Evolutionary conservation across 2,329 filamentous ascomycete species (phyloP).

Genomic region (Claviceps cyperi): DNA sequence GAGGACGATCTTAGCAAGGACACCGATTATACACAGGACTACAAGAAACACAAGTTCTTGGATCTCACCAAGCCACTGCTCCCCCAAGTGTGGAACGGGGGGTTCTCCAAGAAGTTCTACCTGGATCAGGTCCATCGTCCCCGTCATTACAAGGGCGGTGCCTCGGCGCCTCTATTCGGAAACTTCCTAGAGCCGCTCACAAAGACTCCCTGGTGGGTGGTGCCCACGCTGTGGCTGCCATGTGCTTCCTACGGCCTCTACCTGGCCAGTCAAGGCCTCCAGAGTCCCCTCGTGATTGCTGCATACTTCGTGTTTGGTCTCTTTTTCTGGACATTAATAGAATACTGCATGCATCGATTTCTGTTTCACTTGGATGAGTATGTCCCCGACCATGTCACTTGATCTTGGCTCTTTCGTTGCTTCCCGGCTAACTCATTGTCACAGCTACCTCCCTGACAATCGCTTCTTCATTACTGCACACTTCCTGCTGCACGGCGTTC

Average conservation of each 20-base stretch:
- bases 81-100: constrained; percentile 74
- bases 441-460: constrained; percentile 79
- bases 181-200: constrained; percentile 98
- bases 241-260: constrained; percentile 58
- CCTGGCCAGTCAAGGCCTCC: constrained; percentile 47
- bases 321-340: constrained; percentile 73
- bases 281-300: constrained; percentile 29
- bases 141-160: constrained; percentile 86
- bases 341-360: constrained; percentile 79
- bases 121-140: constrained; percentile 91
- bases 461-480: constrained; percentile 72
- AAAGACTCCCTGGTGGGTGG: constrained; percentile 86
- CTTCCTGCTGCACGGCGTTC: constrained; percentile 90
- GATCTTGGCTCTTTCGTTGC: neutral
- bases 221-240: constrained; percentile 79
- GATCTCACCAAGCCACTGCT: constrained; percentile 77
- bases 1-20: constrained; percentile 78
- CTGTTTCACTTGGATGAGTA: constrained; percentile 91
- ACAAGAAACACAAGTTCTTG: constrained; percentile 83
- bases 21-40: constrained; percentile 64
- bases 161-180: constrained; percentile 85
- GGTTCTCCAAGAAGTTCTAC: constrained; percentile 92
- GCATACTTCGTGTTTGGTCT: constrained; percentile 58
- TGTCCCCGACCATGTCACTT: constrained; percentile 19
- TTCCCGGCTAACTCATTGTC: constrained; percentile 15